phyloP scores from a whole-genome alignment of 2,329 filamentous ascomycete genomes.

The Podosphaera xanthii region DNA sequence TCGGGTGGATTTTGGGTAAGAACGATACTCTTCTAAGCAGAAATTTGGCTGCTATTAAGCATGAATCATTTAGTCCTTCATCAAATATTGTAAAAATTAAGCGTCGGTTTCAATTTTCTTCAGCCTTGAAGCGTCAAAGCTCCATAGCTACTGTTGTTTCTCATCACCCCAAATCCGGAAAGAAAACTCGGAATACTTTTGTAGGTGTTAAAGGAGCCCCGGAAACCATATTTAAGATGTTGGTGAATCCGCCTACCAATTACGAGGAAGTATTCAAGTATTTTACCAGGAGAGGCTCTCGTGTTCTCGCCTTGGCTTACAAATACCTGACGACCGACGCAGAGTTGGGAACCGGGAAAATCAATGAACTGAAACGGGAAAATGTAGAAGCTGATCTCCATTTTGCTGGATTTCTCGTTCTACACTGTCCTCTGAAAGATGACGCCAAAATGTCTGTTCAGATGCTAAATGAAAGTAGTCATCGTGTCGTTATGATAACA shows the following conservation, averaged over 20 bases:
- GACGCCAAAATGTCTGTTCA: slow-evolving; percentile 84
- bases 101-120: slow-evolving; percentile 95
- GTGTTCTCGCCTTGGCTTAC: slow-evolving; percentile 82
- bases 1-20: slow-evolving; percentile 80
- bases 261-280: slow-evolving; percentile 98
- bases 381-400: slow-evolving; percentile 64
- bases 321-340: slow-evolving; percentile 67
- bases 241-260: slow-evolving; percentile 56
- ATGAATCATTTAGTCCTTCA: slow-evolving; percentile 20
- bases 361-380: slow-evolving; percentile 88
- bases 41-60: slow-evolving; percentile 22
- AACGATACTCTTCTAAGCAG: slow-evolving; percentile 68
- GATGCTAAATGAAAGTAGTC: slow-evolving; percentile 97
- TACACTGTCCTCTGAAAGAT: slow-evolving; percentile 89
- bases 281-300: slow-evolving; percentile 85
- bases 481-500: slow-evolving; percentile 97
- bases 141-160: slow-evolving; percentile 67
- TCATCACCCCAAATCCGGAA: slow-evolving; percentile 46
- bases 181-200: slow-evolving; percentile 66
- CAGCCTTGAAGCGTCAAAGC: slow-evolving; percentile 84
- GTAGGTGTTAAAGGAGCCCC: slow-evolving; percentile 92
- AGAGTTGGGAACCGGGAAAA: slow-evolving; percentile 61
- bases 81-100: slow-evolving; percentile 77
- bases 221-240: slow-evolving; percentile 89
- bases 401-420: slow-evolving; percentile 86